A percentile compares a stretch with the other conserved stretches of the same genome.
phyloP scores from a whole-genome alignment of 75 land plant genomes.

The Cunninghamia lanceolata region DNA sequence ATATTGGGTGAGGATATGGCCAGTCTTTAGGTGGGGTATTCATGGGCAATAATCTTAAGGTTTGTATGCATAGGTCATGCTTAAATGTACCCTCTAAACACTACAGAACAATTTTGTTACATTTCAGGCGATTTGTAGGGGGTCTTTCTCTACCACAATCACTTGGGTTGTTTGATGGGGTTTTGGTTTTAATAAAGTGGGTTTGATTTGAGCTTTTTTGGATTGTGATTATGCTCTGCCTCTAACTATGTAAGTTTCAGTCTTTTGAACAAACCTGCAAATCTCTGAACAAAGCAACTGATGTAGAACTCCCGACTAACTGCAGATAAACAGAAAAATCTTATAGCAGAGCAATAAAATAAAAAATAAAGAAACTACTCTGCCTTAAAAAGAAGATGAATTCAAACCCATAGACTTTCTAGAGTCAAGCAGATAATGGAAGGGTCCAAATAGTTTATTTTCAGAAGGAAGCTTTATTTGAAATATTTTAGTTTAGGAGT shows the following conservation, averaged over 20 bases:
- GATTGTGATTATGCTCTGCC: background rate
- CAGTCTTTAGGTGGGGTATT: no score
- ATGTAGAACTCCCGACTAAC: background rate
- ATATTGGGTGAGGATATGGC: no score
- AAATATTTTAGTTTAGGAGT: background rate
- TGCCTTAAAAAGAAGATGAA: background rate
- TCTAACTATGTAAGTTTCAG: background rate
- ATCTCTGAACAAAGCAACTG: background rate
- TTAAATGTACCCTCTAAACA: no score
- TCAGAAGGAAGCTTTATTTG: background rate
- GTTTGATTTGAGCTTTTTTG: background rate
- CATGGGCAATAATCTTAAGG: no score
- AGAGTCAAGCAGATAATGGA: background rate
- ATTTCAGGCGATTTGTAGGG: no score
- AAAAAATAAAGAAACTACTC: background rate
- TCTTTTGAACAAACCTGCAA: no score
- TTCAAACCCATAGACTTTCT: background rate
- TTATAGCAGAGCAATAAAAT: no score
- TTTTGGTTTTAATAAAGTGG: no score
- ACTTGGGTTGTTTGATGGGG: background rate
- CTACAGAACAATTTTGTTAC: no score
- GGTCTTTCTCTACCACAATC: no score
- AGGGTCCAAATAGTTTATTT: background rate
- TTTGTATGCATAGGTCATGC: no score
- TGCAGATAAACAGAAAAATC: background rate